Conservation (phyloP, 768 basidiomycete species). For the Psilocybe cubensis region DNA sequence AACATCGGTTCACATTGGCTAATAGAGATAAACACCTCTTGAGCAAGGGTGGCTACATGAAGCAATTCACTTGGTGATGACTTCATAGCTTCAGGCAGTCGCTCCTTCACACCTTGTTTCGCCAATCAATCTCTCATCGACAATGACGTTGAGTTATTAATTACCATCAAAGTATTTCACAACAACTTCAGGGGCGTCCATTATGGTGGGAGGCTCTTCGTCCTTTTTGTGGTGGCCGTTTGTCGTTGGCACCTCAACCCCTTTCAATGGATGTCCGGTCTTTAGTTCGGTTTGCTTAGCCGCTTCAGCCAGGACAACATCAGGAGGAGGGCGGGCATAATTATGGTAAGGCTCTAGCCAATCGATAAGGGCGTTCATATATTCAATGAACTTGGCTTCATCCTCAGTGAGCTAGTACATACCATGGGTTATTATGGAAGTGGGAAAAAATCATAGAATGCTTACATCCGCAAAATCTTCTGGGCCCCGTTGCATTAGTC, state of each 20-base stretch:
- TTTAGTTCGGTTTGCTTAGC: constrained; percentile 73
- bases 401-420: constrained; percentile 63
- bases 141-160: constrained; percentile 9
- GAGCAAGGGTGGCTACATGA: constrained; percentile 72
- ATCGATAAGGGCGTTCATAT: constrained; percentile 61
- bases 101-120: constrained; percentile 53
- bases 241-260: constrained; percentile 53
- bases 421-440: constrained; percentile 2
- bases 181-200: constrained; percentile 60
- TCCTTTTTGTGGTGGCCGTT: constrained; percentile 65
- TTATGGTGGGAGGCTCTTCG: constrained; percentile 69
- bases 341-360: constrained; percentile 84
- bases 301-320: constrained; percentile 74
- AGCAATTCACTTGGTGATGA: constrained; percentile 59
- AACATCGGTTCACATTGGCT: constrained; percentile 4
- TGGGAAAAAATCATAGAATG: background rate
- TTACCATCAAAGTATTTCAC: constrained; percentile 65
- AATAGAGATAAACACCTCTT: constrained; percentile 55
- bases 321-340: constrained; percentile 69
- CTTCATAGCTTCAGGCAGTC: constrained; percentile 48
- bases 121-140: background rate
- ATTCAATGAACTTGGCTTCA: constrained; percentile 61
- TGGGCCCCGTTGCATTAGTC: constrained; percentile 51
- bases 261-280: constrained; percentile 69
- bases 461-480: constrained; percentile 44